phyloP scores from a whole-genome alignment of 129 eudicot genomes.

The Centaurea solstitialis region DNA sequence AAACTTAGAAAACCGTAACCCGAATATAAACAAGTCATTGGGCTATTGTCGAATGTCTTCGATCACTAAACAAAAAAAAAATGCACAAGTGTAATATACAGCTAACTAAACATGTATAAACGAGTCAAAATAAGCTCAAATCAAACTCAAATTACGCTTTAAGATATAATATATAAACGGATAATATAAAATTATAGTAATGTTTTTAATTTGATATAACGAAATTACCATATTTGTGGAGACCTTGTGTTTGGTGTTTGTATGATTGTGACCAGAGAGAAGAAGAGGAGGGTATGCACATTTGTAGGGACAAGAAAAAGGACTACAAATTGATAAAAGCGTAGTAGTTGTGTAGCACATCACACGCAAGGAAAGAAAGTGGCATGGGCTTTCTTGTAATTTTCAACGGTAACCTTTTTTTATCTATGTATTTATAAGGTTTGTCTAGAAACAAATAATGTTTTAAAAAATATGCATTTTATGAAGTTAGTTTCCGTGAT shows the following conservation, averaged over 20 bases:
- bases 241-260: constrained; percentile 1
- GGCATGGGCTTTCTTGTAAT: neutral
- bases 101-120: too few relatives aligned
- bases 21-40: neutral
- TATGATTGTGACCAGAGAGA: neutral
- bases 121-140: neutral
- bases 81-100: neutral
- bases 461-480: neutral
- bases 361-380: neutral
- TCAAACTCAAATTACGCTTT: neutral
- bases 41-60: neutral
- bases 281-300: neutral
- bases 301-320: constrained; percentile 12
- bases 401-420: neutral
- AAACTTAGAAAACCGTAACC: neutral
- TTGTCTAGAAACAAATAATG: neutral
- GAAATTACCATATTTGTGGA: neutral
- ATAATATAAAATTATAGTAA: neutral
- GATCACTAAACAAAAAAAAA: neutral
- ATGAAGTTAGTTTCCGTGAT: neutral
- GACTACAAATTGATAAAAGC: constrained; percentile 23
- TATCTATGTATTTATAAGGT: neutral
- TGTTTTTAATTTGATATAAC: neutral
- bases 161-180: neutral
- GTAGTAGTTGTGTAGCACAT: neutral